Percentiles rank a stretch among this genome's conserved stretches.
Conservation (phyloP, 768 basidiomycete genomes). For the Favolaschia claudopus region DNA sequence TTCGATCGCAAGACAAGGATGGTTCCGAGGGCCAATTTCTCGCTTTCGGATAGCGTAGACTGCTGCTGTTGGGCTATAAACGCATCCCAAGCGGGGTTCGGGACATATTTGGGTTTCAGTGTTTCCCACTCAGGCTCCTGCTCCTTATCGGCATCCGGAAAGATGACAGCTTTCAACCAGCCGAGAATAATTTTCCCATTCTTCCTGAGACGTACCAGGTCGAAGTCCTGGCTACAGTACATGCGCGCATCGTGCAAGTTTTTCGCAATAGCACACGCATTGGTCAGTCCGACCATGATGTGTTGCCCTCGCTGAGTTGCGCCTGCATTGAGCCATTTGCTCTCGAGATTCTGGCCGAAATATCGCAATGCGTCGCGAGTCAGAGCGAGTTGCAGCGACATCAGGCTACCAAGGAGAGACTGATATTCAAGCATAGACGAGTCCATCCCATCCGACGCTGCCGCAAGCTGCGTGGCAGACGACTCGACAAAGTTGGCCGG, state of each 20-base stretch:
- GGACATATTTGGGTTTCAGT: constrained; percentile 21
- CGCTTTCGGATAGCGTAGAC: constrained; percentile 4
- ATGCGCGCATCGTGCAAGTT: constrained; percentile 24
- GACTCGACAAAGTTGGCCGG: background rate
- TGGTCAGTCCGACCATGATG: constrained; percentile 17
- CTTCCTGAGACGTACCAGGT: constrained; percentile 2
- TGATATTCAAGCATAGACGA: background rate
- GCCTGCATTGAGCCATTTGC: constrained; percentile 8
- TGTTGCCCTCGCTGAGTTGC: constrained; percentile 18
- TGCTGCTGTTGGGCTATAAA: background rate
- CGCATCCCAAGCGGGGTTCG: constrained; percentile 20
- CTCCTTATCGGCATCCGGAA: background rate
- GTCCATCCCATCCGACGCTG: background rate
- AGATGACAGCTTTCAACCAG: constrained; percentile 13
- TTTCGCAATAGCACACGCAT: constrained; percentile 20
- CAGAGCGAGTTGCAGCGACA: background rate
- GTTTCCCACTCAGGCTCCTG: too few species aligned
- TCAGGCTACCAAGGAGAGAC: background rate
- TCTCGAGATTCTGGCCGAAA: constrained; percentile 6
- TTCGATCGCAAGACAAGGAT: constrained; percentile 23
- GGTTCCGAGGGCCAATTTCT: constrained; percentile 13
- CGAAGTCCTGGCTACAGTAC: constrained; percentile 18
- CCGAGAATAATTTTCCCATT: constrained; percentile 6
- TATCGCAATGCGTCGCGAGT: background rate
- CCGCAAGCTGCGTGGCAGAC: background rate